Evolutionary conservation across 179 eudicot species (phyloP), one percentile per base, ranked within the genome.

Genomic region (Silene noctiflora): DNA sequence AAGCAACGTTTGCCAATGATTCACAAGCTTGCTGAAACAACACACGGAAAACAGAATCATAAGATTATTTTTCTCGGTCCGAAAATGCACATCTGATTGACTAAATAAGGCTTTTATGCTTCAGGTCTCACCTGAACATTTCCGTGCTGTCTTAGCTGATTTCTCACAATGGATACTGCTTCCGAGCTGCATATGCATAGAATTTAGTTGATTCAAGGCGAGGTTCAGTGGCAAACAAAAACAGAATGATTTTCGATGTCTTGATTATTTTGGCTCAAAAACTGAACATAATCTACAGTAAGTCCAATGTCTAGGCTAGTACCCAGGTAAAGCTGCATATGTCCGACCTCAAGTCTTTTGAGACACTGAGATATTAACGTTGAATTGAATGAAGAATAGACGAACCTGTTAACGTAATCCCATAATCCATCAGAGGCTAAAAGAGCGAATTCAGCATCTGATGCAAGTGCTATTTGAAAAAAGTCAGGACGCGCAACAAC

Each of bases 351-450:
- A 48, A 33, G 42, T 14, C 20, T 27, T 27, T 3, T 7, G 42
- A 19, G 55, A 48, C 29, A 42, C 17, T 3, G 44, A 1, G 44
- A 9, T 19, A 3, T 33, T 62, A 2, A 3, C n/a, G 42, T 44
- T 35, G 5, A 51, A 64, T 39, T n/a, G 9, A 48, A 66, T 67
- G 24, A 67, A 17, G 69, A 58, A 27, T 2, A 4, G 22, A 75
- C 83, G 67, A 33, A 95, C 99, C 99, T 91, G 83, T 82, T 88
- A 22, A 95, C 81, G 80, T 95, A 93, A 86, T 95, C 99, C 99
- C 99, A 95, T 74, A 95, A 84, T 62, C 99, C 99, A 86, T 95
- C 98, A 67, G 98, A 91, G 53, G 99, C 99, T 81, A 95, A 82
- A 16, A 95, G 63, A 44, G 88, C 71, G 25, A 93, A 88, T 48